These are phyloP conservation scores for Bidens hawaiensis DNA, from an alignment of 140 eudicot genomes.

Conservation along the genomic window DNA sequence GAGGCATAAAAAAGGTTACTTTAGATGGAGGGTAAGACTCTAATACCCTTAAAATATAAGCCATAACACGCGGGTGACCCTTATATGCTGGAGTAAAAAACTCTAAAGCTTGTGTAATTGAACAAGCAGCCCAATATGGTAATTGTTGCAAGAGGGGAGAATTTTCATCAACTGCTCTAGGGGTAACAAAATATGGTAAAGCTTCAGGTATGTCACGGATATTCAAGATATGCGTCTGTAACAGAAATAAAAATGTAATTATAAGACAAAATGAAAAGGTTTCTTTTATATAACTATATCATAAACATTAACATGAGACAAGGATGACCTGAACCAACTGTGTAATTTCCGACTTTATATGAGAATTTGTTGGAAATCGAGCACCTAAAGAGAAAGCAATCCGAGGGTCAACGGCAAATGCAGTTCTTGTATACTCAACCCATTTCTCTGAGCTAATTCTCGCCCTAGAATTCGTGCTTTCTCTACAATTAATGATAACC, in stretches of 20 bases:
- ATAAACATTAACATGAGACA: constrained; percentile 12
- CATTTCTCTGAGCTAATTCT: constrained; percentile 85
- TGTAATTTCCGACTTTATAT: constrained; percentile 65
- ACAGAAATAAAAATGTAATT: constrained; percentile 14
- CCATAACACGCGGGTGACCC: constrained; percentile 99
- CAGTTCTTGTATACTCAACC: constrained; percentile 82
- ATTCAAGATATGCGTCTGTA: constrained; percentile 89
- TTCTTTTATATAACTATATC: not conserved
- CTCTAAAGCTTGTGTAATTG: constrained; percentile 92
- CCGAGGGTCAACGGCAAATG: constrained; percentile 92
- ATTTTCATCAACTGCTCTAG: constrained; percentile 88
- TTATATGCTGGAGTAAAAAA: constrained; percentile 95
- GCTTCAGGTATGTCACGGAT: constrained; percentile 91
- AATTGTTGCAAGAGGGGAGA: constrained; percentile 86
- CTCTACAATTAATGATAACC: constrained; percentile 42
- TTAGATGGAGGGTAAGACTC: constrained; percentile 94
- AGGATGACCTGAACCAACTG: constrained; percentile 79
- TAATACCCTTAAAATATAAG: constrained; percentile 87
- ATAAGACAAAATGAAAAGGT: not conserved
- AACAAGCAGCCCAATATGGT: constrained; percentile 99
- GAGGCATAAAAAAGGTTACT: constrained; percentile 99
- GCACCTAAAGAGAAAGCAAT: constrained; percentile 81
- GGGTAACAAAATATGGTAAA: constrained; percentile 85
- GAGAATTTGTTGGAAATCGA: constrained; percentile 77
- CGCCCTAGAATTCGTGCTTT: constrained; percentile 40